Percentiles rank a stretch among this genome's conserved stretches.
Evolutionary conservation across 306 rosid genomes (phyloP).

Genomic region (Trichosanthes truncata): DNA sequence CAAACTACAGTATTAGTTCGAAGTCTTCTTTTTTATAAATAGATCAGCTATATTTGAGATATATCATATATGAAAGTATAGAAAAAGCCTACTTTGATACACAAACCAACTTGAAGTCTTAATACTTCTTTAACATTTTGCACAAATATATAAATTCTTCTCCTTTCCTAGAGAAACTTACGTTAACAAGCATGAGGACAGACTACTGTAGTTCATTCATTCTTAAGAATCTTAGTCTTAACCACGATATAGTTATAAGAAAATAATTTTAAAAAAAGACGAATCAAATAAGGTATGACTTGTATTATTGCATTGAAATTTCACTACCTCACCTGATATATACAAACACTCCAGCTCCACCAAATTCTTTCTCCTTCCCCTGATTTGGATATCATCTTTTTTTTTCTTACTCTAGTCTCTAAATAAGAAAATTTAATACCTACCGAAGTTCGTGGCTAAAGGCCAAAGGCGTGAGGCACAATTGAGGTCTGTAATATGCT

Average conservation of each 20-base stretch:
- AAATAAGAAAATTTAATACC: background rate
- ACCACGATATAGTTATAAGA: background rate
- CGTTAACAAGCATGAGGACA: background rate
- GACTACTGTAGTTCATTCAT: background rate
- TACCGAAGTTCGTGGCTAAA: background rate
- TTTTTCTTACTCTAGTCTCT: background rate
- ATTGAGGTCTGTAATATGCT: background rate
- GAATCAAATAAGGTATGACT: background rate
- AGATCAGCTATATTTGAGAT: background rate
- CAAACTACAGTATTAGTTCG: background rate
- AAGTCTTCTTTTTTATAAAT: background rate
- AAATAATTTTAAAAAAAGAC: background rate
- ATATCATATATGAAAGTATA: background rate
- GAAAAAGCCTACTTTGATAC: background rate
- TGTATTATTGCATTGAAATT: background rate
- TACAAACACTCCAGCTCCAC: background rate
- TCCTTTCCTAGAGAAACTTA: background rate
- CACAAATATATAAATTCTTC: background rate
- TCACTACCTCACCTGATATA: background rate
- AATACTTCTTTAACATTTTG: background rate
- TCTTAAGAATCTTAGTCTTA: background rate
- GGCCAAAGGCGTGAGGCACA: background rate
- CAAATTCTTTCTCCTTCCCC: background rate
- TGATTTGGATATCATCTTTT: background rate
- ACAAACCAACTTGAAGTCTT: background rate